Conservation (phyloP, 1,284 basidiomycete genomes). For the Cryptococcus sp. region DNA sequence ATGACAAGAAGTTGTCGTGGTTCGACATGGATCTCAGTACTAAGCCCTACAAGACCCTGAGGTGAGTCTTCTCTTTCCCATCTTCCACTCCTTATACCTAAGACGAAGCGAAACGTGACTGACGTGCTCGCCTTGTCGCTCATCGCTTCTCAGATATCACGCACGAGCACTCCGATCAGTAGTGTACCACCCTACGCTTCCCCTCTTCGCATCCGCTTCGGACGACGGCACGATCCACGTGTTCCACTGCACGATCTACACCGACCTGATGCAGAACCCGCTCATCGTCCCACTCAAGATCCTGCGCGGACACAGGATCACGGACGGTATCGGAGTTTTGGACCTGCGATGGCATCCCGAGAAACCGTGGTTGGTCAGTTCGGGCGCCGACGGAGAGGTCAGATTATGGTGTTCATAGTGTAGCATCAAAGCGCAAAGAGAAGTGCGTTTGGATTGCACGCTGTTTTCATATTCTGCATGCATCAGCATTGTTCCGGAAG, state of each 20-base stretch:
- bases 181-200: slow-evolving; percentile 90
- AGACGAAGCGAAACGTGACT: background rate
- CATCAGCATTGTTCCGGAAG: no score
- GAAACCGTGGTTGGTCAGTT: slow-evolving; percentile 91
- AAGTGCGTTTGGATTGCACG: no score
- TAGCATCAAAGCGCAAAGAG: no score
- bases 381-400: slow-evolving; percentile 88
- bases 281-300: slow-evolving; percentile 97
- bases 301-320: slow-evolving; percentile 80
- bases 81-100: background rate
- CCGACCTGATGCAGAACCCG: slow-evolving; percentile 91
- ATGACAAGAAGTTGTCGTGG: slow-evolving; percentile 97
- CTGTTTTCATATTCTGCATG: no score
- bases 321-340: slow-evolving; percentile 85
- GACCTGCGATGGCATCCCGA: slow-evolving; percentile 85
- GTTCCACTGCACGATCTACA: slow-evolving; percentile 93
- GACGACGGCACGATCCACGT: slow-evolving; percentile 97
- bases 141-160: slow-evolving; percentile 76
- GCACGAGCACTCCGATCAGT: slow-evolving; percentile 86
- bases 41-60: slow-evolving; percentile 94
- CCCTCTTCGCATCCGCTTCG: slow-evolving; percentile 91
- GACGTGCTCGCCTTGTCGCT: background rate
- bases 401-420: slow-evolving; percentile 69
- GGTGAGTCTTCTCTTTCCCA: slow-evolving; percentile 56
- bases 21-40: slow-evolving; percentile 95